These are phyloP conservation scores for Castanea sativa DNA, from an alignment of 306 rosid genomes.

Conservation along the genomic window DNA sequence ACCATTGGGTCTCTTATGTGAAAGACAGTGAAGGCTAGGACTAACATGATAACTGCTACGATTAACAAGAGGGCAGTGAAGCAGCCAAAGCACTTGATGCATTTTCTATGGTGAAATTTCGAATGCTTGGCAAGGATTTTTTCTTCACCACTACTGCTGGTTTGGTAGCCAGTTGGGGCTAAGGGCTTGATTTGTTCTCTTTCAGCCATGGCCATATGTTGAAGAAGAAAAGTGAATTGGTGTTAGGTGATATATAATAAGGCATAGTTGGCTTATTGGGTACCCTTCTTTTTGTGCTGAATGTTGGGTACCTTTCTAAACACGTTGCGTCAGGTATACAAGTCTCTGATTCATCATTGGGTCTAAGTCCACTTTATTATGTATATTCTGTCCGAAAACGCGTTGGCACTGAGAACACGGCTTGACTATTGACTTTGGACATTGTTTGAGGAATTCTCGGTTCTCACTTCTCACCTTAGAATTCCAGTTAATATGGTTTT, in stretches of 20 bases:
- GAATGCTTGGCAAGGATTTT: neutral
- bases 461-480: neutral
- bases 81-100: constrained; percentile 40
- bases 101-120: constrained; percentile 8
- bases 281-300: too few species aligned
- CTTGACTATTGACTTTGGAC: neutral
- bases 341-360: neutral
- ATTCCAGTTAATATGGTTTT: neutral
- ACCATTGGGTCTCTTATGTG: constrained; percentile 34
- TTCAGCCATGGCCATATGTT: constrained; percentile 16
- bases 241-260: neutral
- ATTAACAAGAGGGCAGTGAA: constrained; percentile 34
- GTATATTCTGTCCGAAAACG: neutral
- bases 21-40: constrained; percentile 46
- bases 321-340: too few species aligned
- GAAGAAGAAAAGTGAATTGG: neutral
- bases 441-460: neutral
- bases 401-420: constrained; percentile 8
- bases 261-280: too few species aligned
- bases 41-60: constrained; percentile 29
- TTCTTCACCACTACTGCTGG: constrained; percentile 17
- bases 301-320: too few species aligned
- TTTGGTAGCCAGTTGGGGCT: constrained; percentile 12
- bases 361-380: neutral
- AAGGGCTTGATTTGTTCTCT: constrained; percentile 38